Evolutionary conservation across 2,329 filamentous ascomycete species (phyloP).

Genomic region (Microascus cirrosus): DNA sequence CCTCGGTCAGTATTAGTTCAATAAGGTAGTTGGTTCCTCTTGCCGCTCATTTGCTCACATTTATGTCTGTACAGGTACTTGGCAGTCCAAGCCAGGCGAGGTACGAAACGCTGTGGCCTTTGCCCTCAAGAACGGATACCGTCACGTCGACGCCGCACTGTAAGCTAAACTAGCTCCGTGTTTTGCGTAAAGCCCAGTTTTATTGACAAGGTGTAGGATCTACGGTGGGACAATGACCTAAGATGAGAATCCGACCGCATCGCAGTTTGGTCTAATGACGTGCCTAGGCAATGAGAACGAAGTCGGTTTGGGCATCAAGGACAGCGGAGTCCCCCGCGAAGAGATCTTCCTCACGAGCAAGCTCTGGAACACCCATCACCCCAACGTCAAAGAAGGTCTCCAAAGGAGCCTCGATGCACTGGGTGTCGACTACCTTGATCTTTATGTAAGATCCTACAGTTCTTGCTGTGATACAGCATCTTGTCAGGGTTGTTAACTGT

Average conservation of each 20-base stretch:
- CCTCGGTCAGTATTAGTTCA: slow-evolving; percentile 15
- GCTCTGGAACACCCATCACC: slow-evolving; percentile 71
- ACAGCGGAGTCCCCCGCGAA: slow-evolving; percentile 51
- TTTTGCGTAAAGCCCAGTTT: background rate
- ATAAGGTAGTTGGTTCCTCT: background rate
- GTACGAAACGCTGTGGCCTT: slow-evolving; percentile 60
- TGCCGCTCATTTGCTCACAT: background rate
- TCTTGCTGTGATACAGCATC: background rate
- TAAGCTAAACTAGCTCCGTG: slow-evolving; percentile 39
- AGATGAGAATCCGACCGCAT: background rate
- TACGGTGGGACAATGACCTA: background rate
- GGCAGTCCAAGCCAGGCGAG: slow-evolving; percentile 62
- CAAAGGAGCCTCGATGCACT: slow-evolving; percentile 48
- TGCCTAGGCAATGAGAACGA: slow-evolving; percentile 68
- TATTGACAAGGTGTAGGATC: background rate
- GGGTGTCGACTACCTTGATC: slow-evolving; percentile 54
- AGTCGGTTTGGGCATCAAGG: slow-evolving; percentile 53
- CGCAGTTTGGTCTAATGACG: slow-evolving; percentile 21
- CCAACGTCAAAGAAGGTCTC: slow-evolving; percentile 51
- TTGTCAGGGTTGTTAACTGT: background rate
- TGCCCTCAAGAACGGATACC: slow-evolving; percentile 58
- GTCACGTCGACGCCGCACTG: slow-evolving; percentile 66
- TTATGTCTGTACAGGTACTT: slow-evolving; percentile 43
- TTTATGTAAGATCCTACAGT: slow-evolving; percentile 53
- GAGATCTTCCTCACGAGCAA: slow-evolving; percentile 70